phyloP scores from a whole-genome alignment of 805 yeast species.

The Saccharomycopsis schoenii region DNA sequence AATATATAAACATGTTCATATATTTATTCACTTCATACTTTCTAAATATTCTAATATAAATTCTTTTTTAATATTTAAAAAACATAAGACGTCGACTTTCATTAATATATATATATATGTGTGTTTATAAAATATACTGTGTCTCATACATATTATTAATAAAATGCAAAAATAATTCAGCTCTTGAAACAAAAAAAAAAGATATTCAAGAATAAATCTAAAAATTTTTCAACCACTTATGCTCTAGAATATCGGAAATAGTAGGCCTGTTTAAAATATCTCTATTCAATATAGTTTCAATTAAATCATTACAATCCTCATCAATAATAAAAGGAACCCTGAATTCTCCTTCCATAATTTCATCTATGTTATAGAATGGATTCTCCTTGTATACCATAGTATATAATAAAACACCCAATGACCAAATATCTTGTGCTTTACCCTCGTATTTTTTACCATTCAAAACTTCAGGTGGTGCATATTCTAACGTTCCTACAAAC shows the following conservation, averaged over 20 bases:
- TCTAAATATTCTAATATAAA: neutral
- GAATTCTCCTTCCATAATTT: slow-evolving; percentile 83
- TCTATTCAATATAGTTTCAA: slow-evolving; percentile 57
- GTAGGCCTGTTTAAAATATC: slow-evolving; percentile 61
- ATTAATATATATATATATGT: too few species aligned
- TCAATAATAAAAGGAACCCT: slow-evolving; percentile 61
- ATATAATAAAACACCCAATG: slow-evolving; percentile 82
- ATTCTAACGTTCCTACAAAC: slow-evolving; percentile 94
- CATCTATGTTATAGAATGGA: slow-evolving; percentile 93
- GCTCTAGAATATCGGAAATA: slow-evolving; percentile 57
- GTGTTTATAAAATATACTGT: neutral
- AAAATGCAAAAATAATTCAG: neutral
- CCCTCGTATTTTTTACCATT: slow-evolving; percentile 86
- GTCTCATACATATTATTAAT: neutral
- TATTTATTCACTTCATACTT: neutral
- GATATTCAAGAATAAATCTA: neutral
- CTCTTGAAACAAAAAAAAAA: neutral
- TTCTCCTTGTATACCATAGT: slow-evolving; percentile 89
- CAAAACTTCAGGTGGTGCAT: slow-evolving; percentile 95
- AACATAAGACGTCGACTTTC: too few species aligned
- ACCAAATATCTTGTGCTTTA: slow-evolving; percentile 95
- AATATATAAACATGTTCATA: neutral
- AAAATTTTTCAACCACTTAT: slow-evolving; percentile 48
- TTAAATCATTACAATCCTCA: slow-evolving; percentile 50
- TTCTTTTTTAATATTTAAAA: too few species aligned